Evolutionary conservation across 2,329 filamentous ascomycete genomes (phyloP).

Genomic region (Massarina eburnea): DNA sequence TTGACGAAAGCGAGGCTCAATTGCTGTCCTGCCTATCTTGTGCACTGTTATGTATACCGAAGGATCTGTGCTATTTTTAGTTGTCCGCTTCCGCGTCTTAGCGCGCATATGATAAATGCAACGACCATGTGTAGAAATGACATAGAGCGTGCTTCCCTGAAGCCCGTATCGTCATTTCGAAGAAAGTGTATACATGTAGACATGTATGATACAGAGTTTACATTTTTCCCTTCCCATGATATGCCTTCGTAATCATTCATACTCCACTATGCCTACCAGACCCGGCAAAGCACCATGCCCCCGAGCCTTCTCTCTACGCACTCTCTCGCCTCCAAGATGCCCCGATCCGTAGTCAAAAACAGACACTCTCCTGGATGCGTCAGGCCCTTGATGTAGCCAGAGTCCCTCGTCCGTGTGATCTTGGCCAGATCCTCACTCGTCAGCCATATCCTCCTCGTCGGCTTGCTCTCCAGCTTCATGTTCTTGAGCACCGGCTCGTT

Average conservation of each 20-base stretch:
- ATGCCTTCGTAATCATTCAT: neutral
- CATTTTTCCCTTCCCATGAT: neutral
- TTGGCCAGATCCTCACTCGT: constrained; percentile 62
- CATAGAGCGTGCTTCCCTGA: too few species aligned
- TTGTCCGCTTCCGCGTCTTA: neutral
- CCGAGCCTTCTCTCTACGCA: constrained; percentile 78
- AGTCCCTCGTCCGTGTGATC: constrained; percentile 69
- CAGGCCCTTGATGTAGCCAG: constrained; percentile 69
- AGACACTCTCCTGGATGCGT: constrained; percentile 77
- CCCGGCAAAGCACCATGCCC: constrained; percentile 76
- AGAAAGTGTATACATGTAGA: neutral
- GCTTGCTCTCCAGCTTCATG: constrained; percentile 69
- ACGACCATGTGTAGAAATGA: neutral
- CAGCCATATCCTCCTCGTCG: constrained; percentile 71
- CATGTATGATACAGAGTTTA: constrained; percentile 3
- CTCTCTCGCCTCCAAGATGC: constrained; percentile 79
- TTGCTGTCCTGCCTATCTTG: too few species aligned
- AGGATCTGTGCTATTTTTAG: neutral
- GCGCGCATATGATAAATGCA: neutral
- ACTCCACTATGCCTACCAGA: constrained; percentile 39
- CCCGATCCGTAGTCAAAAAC: constrained; percentile 75
- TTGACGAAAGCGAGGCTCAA: too few species aligned
- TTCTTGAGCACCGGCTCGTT: constrained; percentile 74
- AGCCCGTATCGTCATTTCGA: neutral
- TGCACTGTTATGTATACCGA: too few species aligned